These are phyloP conservation scores for Hypoxylon crocopeplum DNA, from an alignment of 495 filamentous ascomycete genomes.

Conservation along the genomic window DNA sequence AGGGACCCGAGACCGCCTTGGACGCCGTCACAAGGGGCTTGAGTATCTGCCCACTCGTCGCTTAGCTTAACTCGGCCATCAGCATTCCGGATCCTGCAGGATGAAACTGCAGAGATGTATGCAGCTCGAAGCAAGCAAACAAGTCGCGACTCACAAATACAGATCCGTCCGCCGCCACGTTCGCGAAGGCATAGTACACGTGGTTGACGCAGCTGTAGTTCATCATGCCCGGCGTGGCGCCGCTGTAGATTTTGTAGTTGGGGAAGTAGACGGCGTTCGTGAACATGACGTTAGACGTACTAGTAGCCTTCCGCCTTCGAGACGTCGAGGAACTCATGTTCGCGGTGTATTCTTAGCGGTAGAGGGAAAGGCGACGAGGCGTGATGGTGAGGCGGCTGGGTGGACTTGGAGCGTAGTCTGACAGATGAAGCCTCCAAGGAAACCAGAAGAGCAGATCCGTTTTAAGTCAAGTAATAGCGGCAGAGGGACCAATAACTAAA, in stretches of 20 bases:
- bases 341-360: constrained; percentile 10
- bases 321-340: constrained; percentile 44
- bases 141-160: constrained; percentile 69
- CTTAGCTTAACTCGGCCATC: constrained; percentile 64
- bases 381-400: constrained; percentile 2
- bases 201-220: constrained; percentile 70
- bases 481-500: constrained; percentile 18
- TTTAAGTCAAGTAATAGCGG: constrained; percentile 21
- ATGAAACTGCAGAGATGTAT: constrained; percentile 4
- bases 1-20: constrained; percentile 81
- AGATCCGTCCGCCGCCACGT: constrained; percentile 77
- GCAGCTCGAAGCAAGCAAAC: constrained; percentile 16
- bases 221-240: constrained; percentile 78
- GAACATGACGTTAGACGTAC: constrained; percentile 57
- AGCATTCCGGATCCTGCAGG: constrained; percentile 22
- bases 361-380: constrained; percentile 1
- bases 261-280: constrained; percentile 91
- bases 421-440: background rate
- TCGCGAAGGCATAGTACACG: constrained; percentile 91
- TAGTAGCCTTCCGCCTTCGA: constrained; percentile 48
- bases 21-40: constrained; percentile 79
- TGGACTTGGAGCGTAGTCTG: constrained; percentile 1
- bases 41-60: constrained; percentile 84
- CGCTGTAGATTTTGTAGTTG: constrained; percentile 80
- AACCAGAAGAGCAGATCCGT: background rate